A percentile compares a stretch with the other conserved stretches of the same genome.
Evolutionary conservation across 306 rosid genomes (phyloP).

Genomic region (Mimosa bimucronata): DNA sequence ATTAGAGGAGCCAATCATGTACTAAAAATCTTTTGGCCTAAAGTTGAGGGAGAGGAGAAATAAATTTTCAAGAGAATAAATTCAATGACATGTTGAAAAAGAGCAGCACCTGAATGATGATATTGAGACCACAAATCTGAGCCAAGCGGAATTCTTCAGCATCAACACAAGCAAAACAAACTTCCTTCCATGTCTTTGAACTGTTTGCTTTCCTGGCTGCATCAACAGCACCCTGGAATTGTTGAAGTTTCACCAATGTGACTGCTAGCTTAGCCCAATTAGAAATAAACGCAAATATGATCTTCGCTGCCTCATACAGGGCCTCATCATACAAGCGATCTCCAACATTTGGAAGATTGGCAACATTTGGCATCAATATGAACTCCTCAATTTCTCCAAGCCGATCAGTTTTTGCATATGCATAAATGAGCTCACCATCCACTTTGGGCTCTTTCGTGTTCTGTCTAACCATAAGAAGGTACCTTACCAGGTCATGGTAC

Average conservation of each 20-base stretch:
- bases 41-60: neutral
- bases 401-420: conserved; percentile 93
- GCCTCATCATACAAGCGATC: conserved; percentile 92
- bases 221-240: conserved; percentile 97
- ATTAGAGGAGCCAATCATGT: neutral
- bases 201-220: conserved; percentile 98
- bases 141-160: conserved; percentile 96
- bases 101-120: conserved; percentile 72
- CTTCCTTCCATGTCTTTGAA: conserved; percentile 97
- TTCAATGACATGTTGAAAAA: conserved; percentile 23
- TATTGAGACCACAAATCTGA: conserved; percentile 94
- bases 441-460: conserved; percentile 90
- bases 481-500: conserved; percentile 85
- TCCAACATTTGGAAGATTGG: conserved; percentile 87
- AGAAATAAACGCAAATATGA: conserved; percentile 82
- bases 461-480: conserved; percentile 94
- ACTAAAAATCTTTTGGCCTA: neutral
- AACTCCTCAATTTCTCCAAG: conserved; percentile 92
- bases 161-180: conserved; percentile 96
- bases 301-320: conserved; percentile 90
- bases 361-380: conserved; percentile 95
- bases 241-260: conserved; percentile 83
- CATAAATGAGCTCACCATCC: conserved; percentile 94
- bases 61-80: conserved; percentile 24
- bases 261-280: conserved; percentile 94